Base-by-base conservation (phyloP, 305 asterid species). In the Galium porrigens region DNA sequence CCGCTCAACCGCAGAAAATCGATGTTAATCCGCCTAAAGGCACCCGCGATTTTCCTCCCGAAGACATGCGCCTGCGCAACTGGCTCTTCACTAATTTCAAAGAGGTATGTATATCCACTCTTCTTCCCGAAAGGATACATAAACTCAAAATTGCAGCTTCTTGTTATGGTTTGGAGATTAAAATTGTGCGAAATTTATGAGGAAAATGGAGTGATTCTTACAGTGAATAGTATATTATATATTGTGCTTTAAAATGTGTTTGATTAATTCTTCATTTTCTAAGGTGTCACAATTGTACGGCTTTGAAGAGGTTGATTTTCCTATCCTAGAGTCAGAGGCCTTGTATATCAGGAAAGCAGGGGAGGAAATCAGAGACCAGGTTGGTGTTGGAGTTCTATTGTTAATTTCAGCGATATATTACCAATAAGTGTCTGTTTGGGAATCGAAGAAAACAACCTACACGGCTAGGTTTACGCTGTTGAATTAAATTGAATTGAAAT, bases 1-100 rank as follows among this genome's bases (percentile, higher is more conserved):
- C 76, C 36, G n/a, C 73, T 18, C 74, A 76, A 33, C 61, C 70
- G 27, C 85, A 80, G 79, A 89, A 76, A 85, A 87, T 89, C 61
- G 99, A 92, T 39, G 94, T 87, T 18, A 92, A 92, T 75, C 99
- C 99, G 5, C 96, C 95, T 14, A 92, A 84, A 79, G 99, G 99
- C 14, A 92, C 96, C 11, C 80, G 96, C 18, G 99, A 89, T 74
- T 85, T 92, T 39, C 94, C 94, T 3, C 97, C 99, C 0, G 96
- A 92, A 63, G 99, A 92, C 48, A 89, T 92, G 99, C 85, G 99
- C 61, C 90, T 92, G n/a, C 85, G 95, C 72, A 89, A 32, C 70
- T 92, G 99, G 96, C 86, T 89, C 32, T 89, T 89, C 73, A 80
- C 82, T 49, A 75, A 87, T 73, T 92, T 92, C 79, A 82, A 86